Conservation (phyloP, 2,329 filamentous ascomycete genomes). For the Diaporthe sp. region DNA sequence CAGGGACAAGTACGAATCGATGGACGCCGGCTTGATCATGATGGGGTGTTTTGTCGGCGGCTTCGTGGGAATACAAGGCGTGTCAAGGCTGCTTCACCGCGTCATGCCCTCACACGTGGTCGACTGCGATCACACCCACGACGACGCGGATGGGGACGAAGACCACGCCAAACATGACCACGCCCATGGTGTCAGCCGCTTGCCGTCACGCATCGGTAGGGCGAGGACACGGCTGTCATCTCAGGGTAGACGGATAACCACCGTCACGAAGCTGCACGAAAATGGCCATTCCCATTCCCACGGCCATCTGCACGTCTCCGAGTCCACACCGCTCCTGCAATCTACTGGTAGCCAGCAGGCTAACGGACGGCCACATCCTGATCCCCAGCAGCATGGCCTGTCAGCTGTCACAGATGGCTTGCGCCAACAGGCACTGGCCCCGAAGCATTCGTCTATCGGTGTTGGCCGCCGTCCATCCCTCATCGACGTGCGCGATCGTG, state of each 20-base stretch:
- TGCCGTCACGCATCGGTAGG: constrained; percentile 38
- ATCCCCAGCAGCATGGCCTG: constrained; percentile 48
- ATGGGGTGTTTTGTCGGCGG: constrained; percentile 79
- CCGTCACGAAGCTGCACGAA: constrained; percentile 40
- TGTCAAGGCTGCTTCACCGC: constrained; percentile 80
- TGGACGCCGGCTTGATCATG: constrained; percentile 76
- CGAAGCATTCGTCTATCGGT: background rate
- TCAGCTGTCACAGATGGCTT: constrained; percentile 50
- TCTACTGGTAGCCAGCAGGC: constrained; percentile 45
- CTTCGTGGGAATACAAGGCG: constrained; percentile 80
- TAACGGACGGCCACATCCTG: constrained; percentile 46
- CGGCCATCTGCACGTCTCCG: constrained; percentile 46
- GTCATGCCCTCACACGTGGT: constrained; percentile 85
- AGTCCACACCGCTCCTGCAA: constrained; percentile 65
- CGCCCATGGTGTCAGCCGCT: constrained; percentile 44
- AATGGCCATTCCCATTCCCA: constrained; percentile 42
- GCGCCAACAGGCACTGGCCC: constrained; percentile 32
- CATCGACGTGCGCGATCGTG: constrained; percentile 66
- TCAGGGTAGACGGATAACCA: constrained; percentile 40
- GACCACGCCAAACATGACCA: constrained; percentile 47
- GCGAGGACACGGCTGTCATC: constrained; percentile 40
- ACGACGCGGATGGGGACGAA: constrained; percentile 59
- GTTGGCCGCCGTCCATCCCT: constrained; percentile 65
- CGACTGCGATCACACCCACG: constrained; percentile 83
- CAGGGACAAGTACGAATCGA: constrained; percentile 76